phyloP scores from a whole-genome alignment of 2,329 filamentous ascomycete genomes.

The Epichloe gansuensis region DNA sequence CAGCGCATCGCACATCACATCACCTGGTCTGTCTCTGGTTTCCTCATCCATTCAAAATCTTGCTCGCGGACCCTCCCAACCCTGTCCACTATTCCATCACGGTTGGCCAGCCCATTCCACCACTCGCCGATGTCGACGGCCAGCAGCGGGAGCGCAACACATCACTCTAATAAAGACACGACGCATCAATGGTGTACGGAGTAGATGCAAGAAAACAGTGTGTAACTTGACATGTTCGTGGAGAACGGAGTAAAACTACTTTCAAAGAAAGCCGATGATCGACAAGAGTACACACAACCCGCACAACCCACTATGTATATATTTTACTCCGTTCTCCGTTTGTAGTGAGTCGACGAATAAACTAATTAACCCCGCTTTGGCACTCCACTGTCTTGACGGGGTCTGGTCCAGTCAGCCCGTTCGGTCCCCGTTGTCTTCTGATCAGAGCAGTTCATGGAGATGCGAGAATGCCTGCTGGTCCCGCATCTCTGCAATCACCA shows the following conservation, averaged over 20 bases:
- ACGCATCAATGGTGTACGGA: no score
- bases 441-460: not conserved
- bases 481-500: not conserved
- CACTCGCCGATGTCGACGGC: not conserved
- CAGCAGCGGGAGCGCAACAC: not conserved
- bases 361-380: not conserved
- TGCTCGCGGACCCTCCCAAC: not conserved
- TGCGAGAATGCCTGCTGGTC: no score
- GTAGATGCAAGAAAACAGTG: no score
- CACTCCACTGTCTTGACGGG: not conserved
- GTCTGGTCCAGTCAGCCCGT: not conserved
- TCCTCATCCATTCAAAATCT: not conserved
- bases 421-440: not conserved
- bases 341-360: not conserved
- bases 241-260: no score
- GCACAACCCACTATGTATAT: no score
- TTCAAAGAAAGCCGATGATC: no score
- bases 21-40: not conserved
- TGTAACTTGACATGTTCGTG: no score
- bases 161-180: not conserved
- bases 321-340: no score
- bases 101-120: not conserved
- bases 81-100: not conserved
- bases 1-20: slow-evolving; percentile 1
- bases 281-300: no score